These are phyloP conservation scores for Candida saitoana DNA, from an alignment of 805 yeast species.

Conservation along the genomic window DNA sequence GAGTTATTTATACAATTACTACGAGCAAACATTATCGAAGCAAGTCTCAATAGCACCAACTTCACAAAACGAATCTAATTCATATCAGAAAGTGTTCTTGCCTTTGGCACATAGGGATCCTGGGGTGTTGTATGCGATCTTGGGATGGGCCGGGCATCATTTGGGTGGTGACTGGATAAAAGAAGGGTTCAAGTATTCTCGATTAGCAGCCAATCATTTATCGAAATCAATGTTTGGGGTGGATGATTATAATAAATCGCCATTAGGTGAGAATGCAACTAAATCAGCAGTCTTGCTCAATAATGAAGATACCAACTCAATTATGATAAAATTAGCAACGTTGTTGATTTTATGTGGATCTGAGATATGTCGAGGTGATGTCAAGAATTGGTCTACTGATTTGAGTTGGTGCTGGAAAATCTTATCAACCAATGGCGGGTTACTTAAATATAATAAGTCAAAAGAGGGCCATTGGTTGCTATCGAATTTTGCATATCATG, in stretches of 20 bases:
- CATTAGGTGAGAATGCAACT: constrained; percentile 12
- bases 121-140: constrained; percentile 48
- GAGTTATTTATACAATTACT: constrained; percentile 43
- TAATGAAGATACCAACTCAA: constrained; percentile 25
- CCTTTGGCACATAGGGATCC: constrained; percentile 52
- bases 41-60: constrained; percentile 46
- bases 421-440: constrained; percentile 59
- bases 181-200: constrained; percentile 48
- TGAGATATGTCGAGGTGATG: constrained; percentile 80
- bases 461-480: constrained; percentile 68
- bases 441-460: constrained; percentile 47
- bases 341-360: constrained; percentile 70
- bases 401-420: constrained; percentile 63
- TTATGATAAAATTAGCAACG: constrained; percentile 54
- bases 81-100: constrained; percentile 48
- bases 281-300: constrained; percentile 5
- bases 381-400: constrained; percentile 66
- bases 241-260: constrained; percentile 10
- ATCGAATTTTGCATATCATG: constrained; percentile 78
- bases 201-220: constrained; percentile 44
- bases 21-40: constrained; percentile 40
- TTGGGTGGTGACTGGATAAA: constrained; percentile 42
- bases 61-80: constrained; percentile 42
- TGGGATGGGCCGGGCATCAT: constrained; percentile 57
- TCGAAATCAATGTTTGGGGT: constrained; percentile 23